Evolutionary conservation across 2,329 filamentous ascomycete genomes (phyloP).

Genomic region (Metarhizium sp.): DNA sequence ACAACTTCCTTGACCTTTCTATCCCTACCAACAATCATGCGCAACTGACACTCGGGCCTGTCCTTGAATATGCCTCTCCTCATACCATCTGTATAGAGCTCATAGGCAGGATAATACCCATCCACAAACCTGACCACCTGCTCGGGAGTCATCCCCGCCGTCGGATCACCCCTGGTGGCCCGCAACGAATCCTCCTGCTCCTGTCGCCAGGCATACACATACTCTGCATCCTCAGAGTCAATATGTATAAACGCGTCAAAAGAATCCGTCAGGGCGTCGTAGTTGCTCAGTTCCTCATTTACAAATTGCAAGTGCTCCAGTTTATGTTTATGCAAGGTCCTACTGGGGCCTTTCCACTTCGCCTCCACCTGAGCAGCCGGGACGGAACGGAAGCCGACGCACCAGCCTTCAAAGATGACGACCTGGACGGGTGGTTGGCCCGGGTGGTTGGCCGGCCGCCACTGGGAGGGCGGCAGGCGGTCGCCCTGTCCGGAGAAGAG

Average conservation of each 20-base stretch:
- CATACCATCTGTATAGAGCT: slow-evolving; percentile 54
- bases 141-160: slow-evolving; percentile 69
- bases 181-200: slow-evolving; percentile 71
- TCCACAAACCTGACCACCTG: slow-evolving; percentile 68
- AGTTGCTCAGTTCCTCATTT: slow-evolving; percentile 36
- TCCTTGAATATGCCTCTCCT: slow-evolving; percentile 45
- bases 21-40: slow-evolving; percentile 51
- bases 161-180: slow-evolving; percentile 44
- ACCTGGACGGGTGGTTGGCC: slow-evolving; percentile 46
- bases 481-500: slow-evolving; percentile 69
- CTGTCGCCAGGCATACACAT: slow-evolving; percentile 76
- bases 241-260: slow-evolving; percentile 49
- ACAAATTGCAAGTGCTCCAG: slow-evolving; percentile 41
- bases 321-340: slow-evolving; percentile 36
- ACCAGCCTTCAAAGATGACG: slow-evolving; percentile 86
- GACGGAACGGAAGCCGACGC: slow-evolving; percentile 69
- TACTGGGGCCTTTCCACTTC: slow-evolving; percentile 40
- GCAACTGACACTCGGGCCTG: slow-evolving; percentile 45
- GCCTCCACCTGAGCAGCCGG: slow-evolving; percentile 39
- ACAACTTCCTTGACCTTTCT: slow-evolving; percentile 49
- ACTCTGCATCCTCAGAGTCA: slow-evolving; percentile 61
- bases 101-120: slow-evolving; percentile 62
- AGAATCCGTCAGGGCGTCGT: slow-evolving; percentile 38
- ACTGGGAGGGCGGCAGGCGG: slow-evolving; percentile 51
- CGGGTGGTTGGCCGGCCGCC: slow-evolving; percentile 47